A percentile compares a stretch with the other conserved stretches of the same genome.
Evolutionary conservation across 176 grass and related monocot species (phyloP).

Genomic region (Poa annua): DNA sequence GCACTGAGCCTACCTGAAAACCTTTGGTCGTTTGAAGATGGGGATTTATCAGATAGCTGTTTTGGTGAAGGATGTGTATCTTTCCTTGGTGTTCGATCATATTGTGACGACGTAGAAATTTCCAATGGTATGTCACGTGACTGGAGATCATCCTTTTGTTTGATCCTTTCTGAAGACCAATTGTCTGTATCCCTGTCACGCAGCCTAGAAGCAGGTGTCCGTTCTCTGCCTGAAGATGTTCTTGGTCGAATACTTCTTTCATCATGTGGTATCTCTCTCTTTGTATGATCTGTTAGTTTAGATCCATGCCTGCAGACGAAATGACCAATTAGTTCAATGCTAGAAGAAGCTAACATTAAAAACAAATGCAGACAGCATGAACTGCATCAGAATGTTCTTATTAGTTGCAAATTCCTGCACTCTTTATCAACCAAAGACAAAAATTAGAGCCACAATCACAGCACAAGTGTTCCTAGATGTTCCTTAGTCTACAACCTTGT

Average conservation of each 20-base stretch:
- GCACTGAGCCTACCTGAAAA: constrained; percentile 68
- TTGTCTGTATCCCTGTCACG: constrained; percentile 62
- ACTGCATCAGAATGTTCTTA: constrained; percentile 24
- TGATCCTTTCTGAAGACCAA: constrained; percentile 62
- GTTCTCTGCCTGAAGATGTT: constrained; percentile 61
- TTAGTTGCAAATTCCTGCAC: constrained; percentile 8
- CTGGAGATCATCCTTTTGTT: constrained; percentile 69
- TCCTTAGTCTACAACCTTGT: neutral
- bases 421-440: constrained; percentile 30
- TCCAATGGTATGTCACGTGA: constrained; percentile 57
- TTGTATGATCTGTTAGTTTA: constrained; percentile 69
- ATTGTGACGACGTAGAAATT: constrained; percentile 59
- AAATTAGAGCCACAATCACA: constrained; percentile 1
- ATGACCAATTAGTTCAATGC: neutral
- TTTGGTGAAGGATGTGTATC: constrained; percentile 70
- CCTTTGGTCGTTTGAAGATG: constrained; percentile 65
- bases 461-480: neutral
- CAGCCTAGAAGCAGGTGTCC: constrained; percentile 65
- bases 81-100: constrained; percentile 68
- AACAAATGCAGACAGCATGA: constrained; percentile 28
- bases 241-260: constrained; percentile 71
- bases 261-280: constrained; percentile 65
- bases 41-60: constrained; percentile 67
- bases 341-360: constrained; percentile 37
- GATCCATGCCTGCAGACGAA: constrained; percentile 75